These are phyloP conservation scores for Penicillium cataractarum DNA, from an alignment of 495 filamentous ascomycete species.

Conservation along the genomic window DNA sequence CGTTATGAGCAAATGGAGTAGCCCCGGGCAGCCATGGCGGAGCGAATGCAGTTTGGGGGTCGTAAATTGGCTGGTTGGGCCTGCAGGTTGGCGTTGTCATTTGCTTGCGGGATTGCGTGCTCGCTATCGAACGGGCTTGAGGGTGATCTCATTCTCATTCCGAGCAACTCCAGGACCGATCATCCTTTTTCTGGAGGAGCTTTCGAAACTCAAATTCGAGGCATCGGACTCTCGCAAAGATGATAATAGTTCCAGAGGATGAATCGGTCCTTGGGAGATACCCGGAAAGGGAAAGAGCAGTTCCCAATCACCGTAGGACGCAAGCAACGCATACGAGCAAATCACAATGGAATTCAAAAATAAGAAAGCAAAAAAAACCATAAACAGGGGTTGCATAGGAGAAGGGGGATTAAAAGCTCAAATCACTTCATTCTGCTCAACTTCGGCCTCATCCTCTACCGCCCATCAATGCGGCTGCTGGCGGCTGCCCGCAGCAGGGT, in stretches of 20 bases:
- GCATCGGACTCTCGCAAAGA: not conserved
- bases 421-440: slow-evolving; percentile 3
- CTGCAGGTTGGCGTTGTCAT: slow-evolving; percentile 39
- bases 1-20: not conserved
- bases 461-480: not conserved
- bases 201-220: not conserved
- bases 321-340: slow-evolving; percentile 5
- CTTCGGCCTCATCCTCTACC: not conserved
- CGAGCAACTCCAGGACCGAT: not conserved
- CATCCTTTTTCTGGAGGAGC: slow-evolving; percentile 2
- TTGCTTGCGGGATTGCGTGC: slow-evolving; percentile 49
- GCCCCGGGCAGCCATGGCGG: slow-evolving; percentile 10
- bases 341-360: slow-evolving; percentile 3
- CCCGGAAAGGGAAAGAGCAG: not conserved
- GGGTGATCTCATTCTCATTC: slow-evolving; percentile 30
- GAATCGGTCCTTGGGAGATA: too few species aligned
- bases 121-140: slow-evolving; percentile 24
- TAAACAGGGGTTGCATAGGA: not conserved
- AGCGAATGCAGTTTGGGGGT: not conserved
- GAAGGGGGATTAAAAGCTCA: not conserved
- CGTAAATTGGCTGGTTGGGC: not conserved
- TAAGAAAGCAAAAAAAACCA: not conserved
- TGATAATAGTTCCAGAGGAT: too few species aligned
- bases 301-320: not conserved
- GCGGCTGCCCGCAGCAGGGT: not conserved